Conservation (phyloP, 1,139 yeast species). For the Nakaseomyces sp. region DNA sequence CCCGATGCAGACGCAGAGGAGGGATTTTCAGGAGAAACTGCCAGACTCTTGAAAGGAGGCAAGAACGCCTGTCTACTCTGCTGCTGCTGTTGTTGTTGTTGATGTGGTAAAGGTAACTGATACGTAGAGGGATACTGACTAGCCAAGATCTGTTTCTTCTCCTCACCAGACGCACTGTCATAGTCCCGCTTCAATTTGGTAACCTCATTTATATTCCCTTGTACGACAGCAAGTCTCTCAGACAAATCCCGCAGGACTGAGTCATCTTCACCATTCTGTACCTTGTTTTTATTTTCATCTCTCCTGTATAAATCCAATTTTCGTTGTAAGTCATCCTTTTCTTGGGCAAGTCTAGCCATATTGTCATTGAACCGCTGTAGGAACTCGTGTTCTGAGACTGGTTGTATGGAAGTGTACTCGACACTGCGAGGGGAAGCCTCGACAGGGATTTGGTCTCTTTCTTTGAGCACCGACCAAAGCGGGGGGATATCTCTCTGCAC, state of each 20-base stretch:
- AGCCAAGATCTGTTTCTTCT: background rate
- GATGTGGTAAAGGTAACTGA: background rate
- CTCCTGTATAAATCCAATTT: no score
- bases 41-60: conserved; percentile 3
- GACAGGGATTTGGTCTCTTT: background rate
- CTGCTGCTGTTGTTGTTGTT: background rate
- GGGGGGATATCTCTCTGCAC: conserved; percentile 1
- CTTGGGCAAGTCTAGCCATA: background rate
- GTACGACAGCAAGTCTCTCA: background rate
- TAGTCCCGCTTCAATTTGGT: background rate
- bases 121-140: conserved; percentile 1
- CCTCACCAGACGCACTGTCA: background rate
- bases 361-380: background rate
- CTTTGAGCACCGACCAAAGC: background rate
- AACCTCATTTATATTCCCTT: background rate
- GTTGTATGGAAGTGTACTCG: background rate
- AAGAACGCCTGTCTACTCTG: background rate
- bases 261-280: background rate
- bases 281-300: no score
- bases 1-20: background rate
- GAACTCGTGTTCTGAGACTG: background rate
- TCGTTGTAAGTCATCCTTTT: background rate
- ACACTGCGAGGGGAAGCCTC: background rate
- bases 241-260: background rate
- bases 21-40: background rate